Evolutionary conservation across 371 early-diverging fungal species (phyloP), one percentile per base, ranked within the genome.

Genomic region (Quaeritorhiza haematococci): DNA sequence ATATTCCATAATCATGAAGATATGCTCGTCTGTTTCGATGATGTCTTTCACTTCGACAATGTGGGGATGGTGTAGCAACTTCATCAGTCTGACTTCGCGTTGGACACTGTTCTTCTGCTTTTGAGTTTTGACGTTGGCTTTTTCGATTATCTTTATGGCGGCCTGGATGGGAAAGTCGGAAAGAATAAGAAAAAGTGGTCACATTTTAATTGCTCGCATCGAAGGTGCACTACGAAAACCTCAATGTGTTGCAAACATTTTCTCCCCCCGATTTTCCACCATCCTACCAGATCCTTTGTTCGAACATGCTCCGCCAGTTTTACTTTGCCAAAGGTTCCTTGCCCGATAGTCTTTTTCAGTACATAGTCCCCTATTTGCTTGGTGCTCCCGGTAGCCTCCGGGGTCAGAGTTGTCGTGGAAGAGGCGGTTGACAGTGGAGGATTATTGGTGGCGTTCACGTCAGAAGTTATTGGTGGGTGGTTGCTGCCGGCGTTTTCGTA

Each of bases 311-410:
- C 71, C 17, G 84, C 90, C 28, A 89, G 65, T 51, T 89, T 84
- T 6, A 93, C 93, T 64, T 89, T 88, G 45, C 89, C 88, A 72
- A 88, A 90, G 33, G 88, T 90, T 5, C 93, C 93, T 58, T 84
- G 82, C 5, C 92, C 93, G 33, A 93, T 67, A 21, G 80, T 80
- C 41, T 78, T 69, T 23, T 83, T 61, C 56, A 79, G n/a, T 54
- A 68, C 35, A 62, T 67, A 74, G 17, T 67, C 61, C 21, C 60
- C 59, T n/a, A n/a, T n/a, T n/a, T n/a, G n/a, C n/a, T n/a, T n/a
- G n/a, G n/a, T n/a, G n/a, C n/a, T n/a, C n/a, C n/a, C n/a, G n/a
- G n/a, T n/a, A n/a, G n/a, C n/a, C n/a, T n/a, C n/a, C n/a, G n/a
- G n/a, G n/a, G n/a, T n/a, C n/a, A n/a, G n/a, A n/a, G n/a, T n/a